phyloP scores from a whole-genome alignment of 768 basidiomycete species.

The button mushroom (Agaricus bisporus) region DNA sequence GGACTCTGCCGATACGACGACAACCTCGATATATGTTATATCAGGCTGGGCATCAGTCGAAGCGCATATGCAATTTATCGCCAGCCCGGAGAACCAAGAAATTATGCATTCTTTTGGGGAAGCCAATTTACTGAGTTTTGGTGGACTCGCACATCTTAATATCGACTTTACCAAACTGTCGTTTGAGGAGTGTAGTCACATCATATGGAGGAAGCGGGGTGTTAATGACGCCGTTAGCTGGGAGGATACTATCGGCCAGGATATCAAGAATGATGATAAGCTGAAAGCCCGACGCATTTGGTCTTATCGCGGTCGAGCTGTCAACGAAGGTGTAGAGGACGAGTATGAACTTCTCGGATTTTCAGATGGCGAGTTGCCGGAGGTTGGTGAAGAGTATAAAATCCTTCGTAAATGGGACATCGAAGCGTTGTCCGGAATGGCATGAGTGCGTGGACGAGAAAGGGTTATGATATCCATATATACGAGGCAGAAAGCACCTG shows the following conservation, averaged over 20 bases:
- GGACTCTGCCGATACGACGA: not conserved
- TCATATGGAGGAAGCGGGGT: slow-evolving; percentile 1
- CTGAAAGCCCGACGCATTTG: not conserved
- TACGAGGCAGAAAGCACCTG: too few species aligned
- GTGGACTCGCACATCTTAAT: slow-evolving; percentile 31
- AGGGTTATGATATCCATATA: not conserved
- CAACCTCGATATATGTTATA: slow-evolving; percentile 26
- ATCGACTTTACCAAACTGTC: slow-evolving; percentile 29
- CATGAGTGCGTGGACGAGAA: not conserved
- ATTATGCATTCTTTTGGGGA: slow-evolving; percentile 23
- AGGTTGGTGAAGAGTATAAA: not conserved
- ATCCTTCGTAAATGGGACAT: not conserved
- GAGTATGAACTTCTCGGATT: slow-evolving; percentile 6
- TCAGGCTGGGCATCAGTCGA: slow-evolving; percentile 38
- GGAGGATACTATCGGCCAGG: not conserved
- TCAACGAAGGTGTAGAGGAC: slow-evolving; percentile 1
- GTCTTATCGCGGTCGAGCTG: not conserved
- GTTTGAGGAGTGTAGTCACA: slow-evolving; percentile 3
- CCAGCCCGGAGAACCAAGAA: slow-evolving; percentile 31
- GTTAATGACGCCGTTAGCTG: not conserved
- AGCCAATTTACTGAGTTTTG: slow-evolving; percentile 23
- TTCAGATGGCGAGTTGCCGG: not conserved
- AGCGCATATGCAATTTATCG: slow-evolving; percentile 37
- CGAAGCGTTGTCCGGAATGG: not conserved
- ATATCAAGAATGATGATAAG: not conserved